Evolutionary conservation across 2,329 filamentous ascomycete species (phyloP), one percentile per base, ranked within the genome.

Genomic region (Celoporthe dispersa): DNA sequence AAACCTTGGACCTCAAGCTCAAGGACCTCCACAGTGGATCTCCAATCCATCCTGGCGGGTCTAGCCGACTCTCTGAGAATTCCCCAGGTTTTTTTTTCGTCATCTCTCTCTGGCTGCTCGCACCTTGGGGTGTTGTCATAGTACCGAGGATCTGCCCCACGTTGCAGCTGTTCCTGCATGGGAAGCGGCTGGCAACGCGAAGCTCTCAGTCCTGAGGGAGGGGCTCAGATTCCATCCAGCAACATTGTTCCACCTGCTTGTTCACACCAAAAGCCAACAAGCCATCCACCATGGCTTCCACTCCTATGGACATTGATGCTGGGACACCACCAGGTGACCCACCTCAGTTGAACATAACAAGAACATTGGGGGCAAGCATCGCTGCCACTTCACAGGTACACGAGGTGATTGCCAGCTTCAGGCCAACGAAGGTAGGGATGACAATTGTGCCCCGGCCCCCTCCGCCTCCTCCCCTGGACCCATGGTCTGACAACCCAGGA

Each of bases 391-490:
- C 91, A 16, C 92, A 92, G 77, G 87, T 97, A 68, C 86, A 88
- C 76, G 93, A 97, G 76, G 86, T 96, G 74, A 91, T 97, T 75
- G 85, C 88, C 51, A 90, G 86, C 68, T 97, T 93, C 78, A 87
- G 93, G 65, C 93, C 95, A 9, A 91, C 91, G 62, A 94, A 94
- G 86, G 93, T 95, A 81, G 75, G 81, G 60, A 64, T 51, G 4
- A 33, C n/a, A 6, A 63, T 25, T 11, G 8, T 48, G 16, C 44
- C 8, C 44, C 7, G 6, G 6, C 41, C 16, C 19, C 16, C 6
- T 16, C 12, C 12, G 5, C n/a, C 16, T 9, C 25, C 16, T 19
- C 51, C 25, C 69, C 57, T 48, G 39, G 25, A 33, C n/a, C 19
- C 33, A 14, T 59, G 19, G 28, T 48, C 55, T 64, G 19, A 48